These are phyloP conservation scores for Sugiyamaella qingdaonensis DNA, from an alignment of 805 yeast genomes.

Conservation along the genomic window DNA sequence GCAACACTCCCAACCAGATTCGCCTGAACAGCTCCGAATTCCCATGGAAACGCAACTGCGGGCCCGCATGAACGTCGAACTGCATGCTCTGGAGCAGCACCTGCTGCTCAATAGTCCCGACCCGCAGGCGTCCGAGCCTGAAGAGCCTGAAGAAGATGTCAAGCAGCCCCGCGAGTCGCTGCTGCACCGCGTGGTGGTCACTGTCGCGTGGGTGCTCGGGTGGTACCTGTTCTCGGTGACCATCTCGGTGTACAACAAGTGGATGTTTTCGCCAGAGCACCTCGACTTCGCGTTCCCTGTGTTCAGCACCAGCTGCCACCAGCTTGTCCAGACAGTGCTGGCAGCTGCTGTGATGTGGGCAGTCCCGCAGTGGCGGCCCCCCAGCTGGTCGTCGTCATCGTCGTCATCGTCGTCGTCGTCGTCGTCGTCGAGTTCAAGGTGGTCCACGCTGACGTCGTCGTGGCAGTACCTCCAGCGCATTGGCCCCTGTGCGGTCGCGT, in stretches of 20 bases:
- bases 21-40: too few species aligned
- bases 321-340: constrained; percentile 57
- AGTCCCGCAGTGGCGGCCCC: constrained; percentile 9
- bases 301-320: constrained; percentile 81
- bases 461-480: constrained; percentile 45
- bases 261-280: constrained; percentile 86
- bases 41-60: too few species aligned
- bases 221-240: constrained; percentile 39
- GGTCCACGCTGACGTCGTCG: neutral
- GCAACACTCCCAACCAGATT: too few species aligned
- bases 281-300: constrained; percentile 80
- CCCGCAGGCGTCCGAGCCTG: too few species aligned
- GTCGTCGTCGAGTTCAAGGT: too few species aligned
- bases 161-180: neutral
- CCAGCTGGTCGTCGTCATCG: constrained; percentile 27
- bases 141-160: too few species aligned
- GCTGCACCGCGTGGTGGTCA: constrained; percentile 10
- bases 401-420: too few species aligned
- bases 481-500: constrained; percentile 80
- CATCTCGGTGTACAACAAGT: constrained; percentile 67
- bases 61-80: neutral
- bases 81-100: neutral
- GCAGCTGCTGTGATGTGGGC: constrained; percentile 32
- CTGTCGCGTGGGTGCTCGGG: constrained; percentile 20
- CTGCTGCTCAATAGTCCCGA: too few species aligned